phyloP scores from a whole-genome alignment of 345 rosid genomes.

The Xanthoceras sorbifolium region DNA sequence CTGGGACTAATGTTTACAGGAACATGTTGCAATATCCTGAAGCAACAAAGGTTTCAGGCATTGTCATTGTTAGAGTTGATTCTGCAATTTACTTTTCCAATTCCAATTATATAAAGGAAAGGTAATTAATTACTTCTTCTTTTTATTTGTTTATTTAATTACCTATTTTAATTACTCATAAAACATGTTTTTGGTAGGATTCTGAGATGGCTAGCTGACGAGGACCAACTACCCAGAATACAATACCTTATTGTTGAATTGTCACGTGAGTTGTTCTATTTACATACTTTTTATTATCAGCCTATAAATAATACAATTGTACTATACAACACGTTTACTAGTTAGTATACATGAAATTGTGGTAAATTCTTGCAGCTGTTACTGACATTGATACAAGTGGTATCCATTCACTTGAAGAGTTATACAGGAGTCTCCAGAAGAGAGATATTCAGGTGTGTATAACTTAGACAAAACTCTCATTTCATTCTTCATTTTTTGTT shows the following conservation, averaged over 20 bases:
- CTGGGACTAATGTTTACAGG: conserved; percentile 63
- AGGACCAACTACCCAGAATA: conserved; percentile 51
- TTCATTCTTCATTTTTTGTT: too few relatives aligned
- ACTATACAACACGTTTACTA: too few relatives aligned
- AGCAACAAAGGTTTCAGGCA: conserved; percentile 66
- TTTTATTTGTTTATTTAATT: too few relatives aligned
- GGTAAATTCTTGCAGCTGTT: conserved; percentile 71
- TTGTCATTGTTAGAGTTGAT: conserved; percentile 77
- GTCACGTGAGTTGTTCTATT: conserved; percentile 53
- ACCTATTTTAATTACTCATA: neutral
- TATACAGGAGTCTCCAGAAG: conserved; percentile 59
- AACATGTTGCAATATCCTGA: conserved; percentile 74
- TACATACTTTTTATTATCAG: too few relatives aligned
- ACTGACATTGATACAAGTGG: conserved; percentile 91
- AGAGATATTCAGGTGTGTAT: conserved; percentile 52
- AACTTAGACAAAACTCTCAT: too few relatives aligned
- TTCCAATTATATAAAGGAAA: conserved; percentile 72
- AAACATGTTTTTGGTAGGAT: conserved; percentile 41
- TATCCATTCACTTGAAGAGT: conserved; percentile 74
- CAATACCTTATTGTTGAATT: conserved; percentile 69
- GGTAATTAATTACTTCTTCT: conserved; percentile 34
- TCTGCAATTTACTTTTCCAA: conserved; percentile 87
- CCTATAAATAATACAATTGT: too few relatives aligned
- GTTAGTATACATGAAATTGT: too few relatives aligned
- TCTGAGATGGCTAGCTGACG: conserved; percentile 71